Evolutionary conservation across 192 early-diverging fungal species (phyloP).

Genomic region (Blastocladiella britannica): DNA sequence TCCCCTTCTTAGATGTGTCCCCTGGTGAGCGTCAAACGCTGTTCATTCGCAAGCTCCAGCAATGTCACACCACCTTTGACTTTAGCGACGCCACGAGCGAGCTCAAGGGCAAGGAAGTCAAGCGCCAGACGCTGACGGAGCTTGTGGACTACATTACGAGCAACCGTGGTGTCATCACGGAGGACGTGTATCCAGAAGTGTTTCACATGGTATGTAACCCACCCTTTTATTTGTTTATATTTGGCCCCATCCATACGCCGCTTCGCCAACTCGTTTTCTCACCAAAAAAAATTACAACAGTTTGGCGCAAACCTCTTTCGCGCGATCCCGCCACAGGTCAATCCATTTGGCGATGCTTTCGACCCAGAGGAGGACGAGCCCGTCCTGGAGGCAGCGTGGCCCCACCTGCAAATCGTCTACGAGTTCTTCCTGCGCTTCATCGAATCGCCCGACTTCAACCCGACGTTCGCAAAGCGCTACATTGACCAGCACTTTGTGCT

Average conservation of each 20-base stretch:
- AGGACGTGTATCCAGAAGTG: constrained; percentile 74
- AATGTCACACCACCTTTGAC: constrained; percentile 86
- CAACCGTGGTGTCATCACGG: constrained; percentile 70
- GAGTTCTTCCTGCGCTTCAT: constrained; percentile 96
- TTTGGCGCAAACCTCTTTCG: constrained; percentile 89
- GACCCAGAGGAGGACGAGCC: constrained; percentile 99
- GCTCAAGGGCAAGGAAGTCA: constrained; percentile 88
- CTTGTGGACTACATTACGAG: constrained; percentile 82
- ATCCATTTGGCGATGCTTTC: constrained; percentile 84
- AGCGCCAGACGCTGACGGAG: constrained; percentile 72
- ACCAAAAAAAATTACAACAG: constrained; percentile 16
- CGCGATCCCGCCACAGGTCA: constrained; percentile 86
- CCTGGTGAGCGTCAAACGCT: constrained; percentile 65
- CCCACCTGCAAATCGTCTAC: constrained; percentile 93
- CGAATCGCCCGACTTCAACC: constrained; percentile 95
- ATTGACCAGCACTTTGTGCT: constrained; percentile 90
- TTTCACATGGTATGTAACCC: constrained; percentile 65
- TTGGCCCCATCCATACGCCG: not conserved
- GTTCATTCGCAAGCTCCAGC: constrained; percentile 70
- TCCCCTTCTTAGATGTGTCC: constrained; percentile 37
- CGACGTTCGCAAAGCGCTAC: constrained; percentile 83
- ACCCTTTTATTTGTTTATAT: not conserved
- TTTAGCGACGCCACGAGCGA: constrained; percentile 79
- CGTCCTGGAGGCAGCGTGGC: constrained; percentile 89
- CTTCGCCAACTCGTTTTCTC: constrained; percentile 1